Conservation (phyloP, 2,329 filamentous ascomycete species). For the Trichoderma cornu-damae region DNA sequence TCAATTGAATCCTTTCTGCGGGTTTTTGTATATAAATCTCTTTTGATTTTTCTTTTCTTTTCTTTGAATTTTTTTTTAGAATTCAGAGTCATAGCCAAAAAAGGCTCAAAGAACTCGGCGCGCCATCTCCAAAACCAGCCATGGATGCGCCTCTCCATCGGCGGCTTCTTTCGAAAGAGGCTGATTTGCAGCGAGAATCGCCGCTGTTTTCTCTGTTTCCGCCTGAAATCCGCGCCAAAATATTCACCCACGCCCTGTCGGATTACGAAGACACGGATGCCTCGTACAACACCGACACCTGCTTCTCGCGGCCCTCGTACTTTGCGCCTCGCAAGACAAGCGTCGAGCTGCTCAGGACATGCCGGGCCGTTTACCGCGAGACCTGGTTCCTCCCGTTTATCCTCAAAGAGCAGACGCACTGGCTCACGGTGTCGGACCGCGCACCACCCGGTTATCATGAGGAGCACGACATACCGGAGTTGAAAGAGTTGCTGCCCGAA, state of each 20-base stretch:
- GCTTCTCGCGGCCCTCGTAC: slow-evolving; percentile 40
- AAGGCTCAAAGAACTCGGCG: not conserved
- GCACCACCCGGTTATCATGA: slow-evolving; percentile 27
- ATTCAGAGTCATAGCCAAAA: too few species aligned
- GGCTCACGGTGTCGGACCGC: slow-evolving; percentile 30
- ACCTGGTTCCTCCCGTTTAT: slow-evolving; percentile 40
- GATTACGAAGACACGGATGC: slow-evolving; percentile 33
- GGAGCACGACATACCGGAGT: not conserved
- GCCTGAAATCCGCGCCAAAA: slow-evolving; percentile 44
- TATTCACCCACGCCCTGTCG: slow-evolving; percentile 40
- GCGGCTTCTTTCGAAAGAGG: not conserved
- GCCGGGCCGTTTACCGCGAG: slow-evolving; percentile 39
- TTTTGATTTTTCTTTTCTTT: too few species aligned
- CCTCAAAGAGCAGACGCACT: slow-evolving; percentile 37
- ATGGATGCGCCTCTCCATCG: not conserved
- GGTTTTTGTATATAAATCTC: too few species aligned
- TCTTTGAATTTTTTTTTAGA: too few species aligned
- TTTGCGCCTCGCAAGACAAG: slow-evolving; percentile 34
- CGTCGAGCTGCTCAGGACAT: slow-evolving; percentile 38
- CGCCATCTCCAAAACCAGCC: not conserved
- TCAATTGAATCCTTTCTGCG: too few species aligned
- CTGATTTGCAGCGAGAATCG: slow-evolving; percentile 20
- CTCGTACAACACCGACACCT: slow-evolving; percentile 30
- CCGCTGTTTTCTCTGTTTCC: slow-evolving; percentile 39
- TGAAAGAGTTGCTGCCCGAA: slow-evolving; percentile 18